Evolutionary conservation across 1,284 basidiomycete genomes (phyloP).

Genomic region (Leccinum pachyderme): DNA sequence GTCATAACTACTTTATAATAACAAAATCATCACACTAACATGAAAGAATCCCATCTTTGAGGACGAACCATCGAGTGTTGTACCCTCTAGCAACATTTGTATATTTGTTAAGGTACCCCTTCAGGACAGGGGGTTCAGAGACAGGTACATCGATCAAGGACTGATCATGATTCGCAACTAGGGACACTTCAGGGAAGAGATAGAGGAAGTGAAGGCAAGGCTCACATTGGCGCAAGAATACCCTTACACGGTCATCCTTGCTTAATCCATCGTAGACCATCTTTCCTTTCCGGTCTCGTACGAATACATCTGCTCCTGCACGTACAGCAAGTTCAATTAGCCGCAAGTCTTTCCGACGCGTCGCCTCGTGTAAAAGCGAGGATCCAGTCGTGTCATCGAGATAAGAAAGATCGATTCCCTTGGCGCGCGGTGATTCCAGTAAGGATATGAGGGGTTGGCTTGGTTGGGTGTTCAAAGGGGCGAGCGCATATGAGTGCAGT

Average conservation of each 20-base stretch:
- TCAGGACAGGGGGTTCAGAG: constrained; percentile 63
- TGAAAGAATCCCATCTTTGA: constrained; percentile 82
- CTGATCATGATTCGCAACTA: constrained; percentile 80
- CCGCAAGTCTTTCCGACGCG: constrained; percentile 75
- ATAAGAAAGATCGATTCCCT: constrained; percentile 63
- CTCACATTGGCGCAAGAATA: constrained; percentile 83
- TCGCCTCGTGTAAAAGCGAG: constrained; percentile 87
- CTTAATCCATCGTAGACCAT: constrained; percentile 69
- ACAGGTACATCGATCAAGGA: constrained; percentile 52
- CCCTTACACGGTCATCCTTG: constrained; percentile 80
- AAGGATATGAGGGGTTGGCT: constrained; percentile 52
- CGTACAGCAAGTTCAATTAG: constrained; percentile 83
- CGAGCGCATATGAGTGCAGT: constrained; percentile 72
- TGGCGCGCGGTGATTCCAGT: constrained; percentile 61
- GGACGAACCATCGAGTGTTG: constrained; percentile 92
- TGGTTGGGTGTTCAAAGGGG: constrained; percentile 43
- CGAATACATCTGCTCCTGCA: constrained; percentile 89
- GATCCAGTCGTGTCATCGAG: constrained; percentile 78
- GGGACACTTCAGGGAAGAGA: neutral
- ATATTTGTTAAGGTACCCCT: constrained; percentile 88
- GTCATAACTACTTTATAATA: constrained; percentile 3
- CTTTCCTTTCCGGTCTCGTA: constrained; percentile 78
- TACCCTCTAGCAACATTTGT: constrained; percentile 91
- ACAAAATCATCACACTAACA: constrained; percentile 49
- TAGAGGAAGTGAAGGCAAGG: constrained; percentile 8